These are phyloP conservation scores for Stereocaulon alpinum DNA, from an alignment of 495 filamentous ascomycete species.

Conservation along the genomic window DNA sequence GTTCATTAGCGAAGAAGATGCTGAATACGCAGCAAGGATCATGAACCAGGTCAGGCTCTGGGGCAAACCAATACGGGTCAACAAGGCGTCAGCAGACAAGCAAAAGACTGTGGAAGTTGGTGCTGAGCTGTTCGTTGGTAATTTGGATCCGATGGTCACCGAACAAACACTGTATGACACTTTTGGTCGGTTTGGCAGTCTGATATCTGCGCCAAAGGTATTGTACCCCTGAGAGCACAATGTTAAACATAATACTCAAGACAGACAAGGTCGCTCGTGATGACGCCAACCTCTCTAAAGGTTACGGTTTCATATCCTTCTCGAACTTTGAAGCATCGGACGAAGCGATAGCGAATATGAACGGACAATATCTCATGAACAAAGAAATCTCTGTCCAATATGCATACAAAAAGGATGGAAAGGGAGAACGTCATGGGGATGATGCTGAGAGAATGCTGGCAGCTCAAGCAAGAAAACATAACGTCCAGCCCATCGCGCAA, in stretches of 20 bases:
- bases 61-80: constrained; percentile 92
- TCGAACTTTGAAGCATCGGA: constrained; percentile 91
- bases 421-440: constrained; percentile 93
- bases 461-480: constrained; percentile 86
- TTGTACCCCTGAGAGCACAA: constrained; percentile 2
- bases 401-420: constrained; percentile 98
- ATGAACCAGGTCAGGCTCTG: constrained; percentile 93
- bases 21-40: constrained; percentile 91
- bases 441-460: constrained; percentile 88
- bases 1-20: constrained; percentile 91
- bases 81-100: constrained; percentile 94
- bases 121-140: constrained; percentile 94
- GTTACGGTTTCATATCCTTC: constrained; percentile 94
- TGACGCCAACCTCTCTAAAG: constrained; percentile 82
- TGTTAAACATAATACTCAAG: constrained; percentile 16
- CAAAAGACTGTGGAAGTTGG: constrained; percentile 93
- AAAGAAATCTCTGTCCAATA: constrained; percentile 94
- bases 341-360: constrained; percentile 83
- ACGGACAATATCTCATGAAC: constrained; percentile 94
- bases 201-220: constrained; percentile 74
- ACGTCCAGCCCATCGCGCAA: constrained; percentile 64
- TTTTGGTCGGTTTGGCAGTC: constrained; percentile 83
- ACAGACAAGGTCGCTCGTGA: constrained; percentile 66
- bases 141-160: constrained; percentile 87
- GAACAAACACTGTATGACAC: constrained; percentile 97